These are phyloP conservation scores for Cucurbita maxima DNA, from an alignment of 306 rosid species.

Conservation along the genomic window DNA sequence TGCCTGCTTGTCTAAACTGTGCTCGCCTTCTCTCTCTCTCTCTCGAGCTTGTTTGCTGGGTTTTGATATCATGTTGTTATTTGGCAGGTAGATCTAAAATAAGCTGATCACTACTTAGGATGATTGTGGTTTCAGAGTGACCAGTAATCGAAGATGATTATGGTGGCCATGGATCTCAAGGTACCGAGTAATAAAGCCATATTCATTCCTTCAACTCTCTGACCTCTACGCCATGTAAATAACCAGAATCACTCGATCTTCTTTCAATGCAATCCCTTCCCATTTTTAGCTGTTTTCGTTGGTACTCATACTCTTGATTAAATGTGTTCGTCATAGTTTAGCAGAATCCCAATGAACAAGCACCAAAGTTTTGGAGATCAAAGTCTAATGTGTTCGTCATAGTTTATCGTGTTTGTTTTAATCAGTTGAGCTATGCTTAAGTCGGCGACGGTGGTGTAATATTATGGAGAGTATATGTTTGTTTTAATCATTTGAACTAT, in stretches of 20 bases:
- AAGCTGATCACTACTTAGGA: background rate
- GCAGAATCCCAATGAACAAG: background rate
- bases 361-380: no score
- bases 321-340: background rate
- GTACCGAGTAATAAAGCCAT: background rate
- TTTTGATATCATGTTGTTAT: background rate
- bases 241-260: background rate
- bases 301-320: background rate
- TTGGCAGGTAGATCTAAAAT: background rate
- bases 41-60: background rate
- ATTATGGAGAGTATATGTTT: no score
- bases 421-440: no score
- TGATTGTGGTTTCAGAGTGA: background rate
- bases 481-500: no score
- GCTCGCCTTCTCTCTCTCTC: no score
- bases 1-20: background rate
- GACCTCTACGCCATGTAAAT: background rate
- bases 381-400: no score
- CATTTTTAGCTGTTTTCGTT: background rate
- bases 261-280: background rate
- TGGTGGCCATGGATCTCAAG: background rate
- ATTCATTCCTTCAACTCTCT: background rate
- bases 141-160: background rate
- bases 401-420: no score
- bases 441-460: no score